Evolutionary conservation across 73 alveolate species (phyloP).

Genomic region (Tetrahymena elliotti): DNA sequence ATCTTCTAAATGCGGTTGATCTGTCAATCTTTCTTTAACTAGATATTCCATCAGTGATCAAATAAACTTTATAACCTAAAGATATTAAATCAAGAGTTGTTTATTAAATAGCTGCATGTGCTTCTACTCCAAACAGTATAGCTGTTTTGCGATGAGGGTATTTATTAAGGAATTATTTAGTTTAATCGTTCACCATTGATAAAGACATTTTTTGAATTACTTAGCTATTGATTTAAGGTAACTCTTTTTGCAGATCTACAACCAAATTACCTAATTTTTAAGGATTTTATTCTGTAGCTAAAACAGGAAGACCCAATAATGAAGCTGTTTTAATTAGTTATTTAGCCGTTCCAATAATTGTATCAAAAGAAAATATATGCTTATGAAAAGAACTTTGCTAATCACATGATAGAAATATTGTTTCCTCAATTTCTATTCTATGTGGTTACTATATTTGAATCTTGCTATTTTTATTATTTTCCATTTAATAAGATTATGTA

Average conservation of each 20-base stretch:
- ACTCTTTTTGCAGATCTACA: neutral
- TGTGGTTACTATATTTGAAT: neutral
- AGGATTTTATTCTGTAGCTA: neutral
- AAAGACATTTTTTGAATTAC: neutral
- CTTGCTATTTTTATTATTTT: neutral
- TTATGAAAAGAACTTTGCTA: neutral
- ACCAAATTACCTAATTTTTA: neutral
- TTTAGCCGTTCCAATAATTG: neutral
- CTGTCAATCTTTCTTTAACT: neutral
- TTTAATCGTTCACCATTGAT: neutral
- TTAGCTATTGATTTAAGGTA: neutral
- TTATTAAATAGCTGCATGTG: neutral
- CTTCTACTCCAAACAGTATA: neutral
- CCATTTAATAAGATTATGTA: neutral
- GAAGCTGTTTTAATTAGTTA: neutral
- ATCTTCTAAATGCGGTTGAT: neutral
- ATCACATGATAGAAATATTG: neutral
- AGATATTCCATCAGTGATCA: neutral
- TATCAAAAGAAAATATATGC: neutral
- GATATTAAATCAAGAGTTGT: neutral
- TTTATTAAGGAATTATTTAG: neutral
- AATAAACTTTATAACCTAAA: neutral
- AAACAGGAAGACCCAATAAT: neutral
- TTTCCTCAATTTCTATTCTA: neutral
- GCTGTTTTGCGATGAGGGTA: neutral